These are phyloP conservation scores for Carex scoparia DNA, from an alignment of 176 grass and related monocot genomes.

Conservation along the genomic window DNA sequence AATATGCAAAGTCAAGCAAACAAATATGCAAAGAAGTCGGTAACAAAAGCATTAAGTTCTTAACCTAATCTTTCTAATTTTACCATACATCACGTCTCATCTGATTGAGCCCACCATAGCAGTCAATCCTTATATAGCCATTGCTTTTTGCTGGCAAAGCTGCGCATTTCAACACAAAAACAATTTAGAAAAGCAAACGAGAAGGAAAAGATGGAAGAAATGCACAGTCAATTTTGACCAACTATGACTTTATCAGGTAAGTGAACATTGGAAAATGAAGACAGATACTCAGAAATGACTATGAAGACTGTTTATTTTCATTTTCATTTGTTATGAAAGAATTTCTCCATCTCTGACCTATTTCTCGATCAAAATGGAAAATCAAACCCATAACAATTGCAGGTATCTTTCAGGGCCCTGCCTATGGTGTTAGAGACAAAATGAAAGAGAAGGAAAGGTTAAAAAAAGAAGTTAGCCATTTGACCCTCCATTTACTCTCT, in stretches of 20 bases:
- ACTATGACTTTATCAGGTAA: not conserved
- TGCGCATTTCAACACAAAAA: conserved; percentile 30
- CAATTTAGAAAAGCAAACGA: not conserved
- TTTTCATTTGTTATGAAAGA: not conserved
- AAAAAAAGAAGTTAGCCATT: not conserved
- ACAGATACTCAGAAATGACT: not conserved
- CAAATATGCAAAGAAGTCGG: not conserved
- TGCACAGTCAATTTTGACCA: not conserved
- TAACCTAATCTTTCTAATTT: conserved; percentile 27
- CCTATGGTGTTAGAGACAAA: not conserved
- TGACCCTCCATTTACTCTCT: not conserved
- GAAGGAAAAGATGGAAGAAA: not conserved
- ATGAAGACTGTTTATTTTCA: not conserved
- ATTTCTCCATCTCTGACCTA: not conserved
- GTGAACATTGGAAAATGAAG: not conserved
- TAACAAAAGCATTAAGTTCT: conserved; percentile 28
- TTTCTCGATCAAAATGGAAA: not conserved
- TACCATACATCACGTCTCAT: conserved; percentile 88
- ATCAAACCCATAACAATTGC: not conserved
- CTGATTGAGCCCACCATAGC: conserved; percentile 94
- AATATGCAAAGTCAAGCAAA: not conserved
- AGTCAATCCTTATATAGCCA: conserved; percentile 77
- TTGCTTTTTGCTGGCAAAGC: conserved; percentile 41
- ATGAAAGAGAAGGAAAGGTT: not conserved
- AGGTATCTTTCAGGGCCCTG: not conserved